Base-by-base conservation (phyloP, 2,329 filamentous ascomycete genomes). In the Phialophora tarda region DNA sequence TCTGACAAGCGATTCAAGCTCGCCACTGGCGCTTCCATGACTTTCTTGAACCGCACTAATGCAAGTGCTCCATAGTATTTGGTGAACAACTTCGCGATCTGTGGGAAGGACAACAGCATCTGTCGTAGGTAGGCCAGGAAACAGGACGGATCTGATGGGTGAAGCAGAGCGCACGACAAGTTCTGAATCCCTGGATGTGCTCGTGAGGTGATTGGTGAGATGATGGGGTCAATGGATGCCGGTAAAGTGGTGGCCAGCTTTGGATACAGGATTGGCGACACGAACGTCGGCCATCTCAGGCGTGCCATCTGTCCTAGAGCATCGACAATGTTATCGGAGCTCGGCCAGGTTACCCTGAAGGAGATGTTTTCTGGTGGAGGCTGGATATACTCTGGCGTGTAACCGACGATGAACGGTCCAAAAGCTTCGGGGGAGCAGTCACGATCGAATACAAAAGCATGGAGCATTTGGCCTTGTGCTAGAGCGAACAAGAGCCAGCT, bases 121-220 rank as follows among this genome's bases (percentile, higher is more conserved):
- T 95, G 96, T 67, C 91, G 91, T 54, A 97, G 81, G 76, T 93
- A 96, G 2, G 92, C 96, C 32, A 91, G 91, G 44, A 90, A 85
- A 78, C 94, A 99, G 21, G 91, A 96, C 0, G 94, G 93, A 73
- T 96, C 91, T 21, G 86, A 84, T 0, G 94, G 93, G 76, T 99
- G 94, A 2, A 98, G 86, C 1, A 94, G 85, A 0, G 94, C 94
- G 79, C 95, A 99, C 51, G 92, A 94, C 23, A 97, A 86, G 28
- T 72, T 63, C 10, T 86, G 89, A 76, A 96, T 94, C 50, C 92
- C 88, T 1, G 94, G 94, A 75, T 98, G 94, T 0, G 94, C 94
- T 30, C 90, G 86, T 1, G 90, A 89, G 1, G 92, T 92, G 62
- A 98, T 87, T 0, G 93, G 91, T 0, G 89, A 84, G 64, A 97